Evolutionary conservation across 805 yeast species (phyloP), one percentile per base, ranked within the genome.

Genomic region (Lachancea nothofagi): DNA sequence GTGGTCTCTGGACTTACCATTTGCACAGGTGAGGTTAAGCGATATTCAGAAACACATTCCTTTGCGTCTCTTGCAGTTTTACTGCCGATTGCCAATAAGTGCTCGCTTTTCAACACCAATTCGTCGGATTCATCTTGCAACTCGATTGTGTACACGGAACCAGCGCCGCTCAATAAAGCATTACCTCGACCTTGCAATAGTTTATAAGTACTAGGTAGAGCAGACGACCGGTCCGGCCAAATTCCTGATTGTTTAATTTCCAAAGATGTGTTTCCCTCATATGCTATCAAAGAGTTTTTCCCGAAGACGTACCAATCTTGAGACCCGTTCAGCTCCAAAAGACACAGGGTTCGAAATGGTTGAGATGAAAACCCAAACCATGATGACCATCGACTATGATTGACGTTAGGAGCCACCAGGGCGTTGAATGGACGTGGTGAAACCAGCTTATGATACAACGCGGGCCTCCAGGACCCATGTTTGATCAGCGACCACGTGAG

Each of bases 251-350:
- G 45, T 19, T 34, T 42, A 14, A 57, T 25, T 7, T 47, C 40
- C 14, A 59, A 44, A 38, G 59, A 54, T 2, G 61, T 43, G 33
- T 56, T 57, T 10, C 46, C 50, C 43, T 59, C 64, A 42, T 44
- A 57, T 1, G 60, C 58, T 7, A 59, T 51, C 21, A 59, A 44
- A 2, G 61, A 46, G 38, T 54, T 43, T 28, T 46, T 44, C 7
- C 60, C 61, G 48, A 49, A 53, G 2, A 59, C 48, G 32, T 51
- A 52, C 64, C 64, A 59, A 43, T 59, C 64, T 7, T 39, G 34
- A 1, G 56, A 41, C 3, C 64, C 64, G 20, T 48, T 44, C 22
- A 50, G 40, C 13, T 42, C 40, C 27, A 50, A 21, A 4, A 50
- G 42, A 33, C 53, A 52, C 12, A 52, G 36, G 5, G 49, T 50